These are phyloP conservation scores for Heliosperma pusillum DNA, from an alignment of 148 eudicot genomes.

Conservation along the genomic window DNA sequence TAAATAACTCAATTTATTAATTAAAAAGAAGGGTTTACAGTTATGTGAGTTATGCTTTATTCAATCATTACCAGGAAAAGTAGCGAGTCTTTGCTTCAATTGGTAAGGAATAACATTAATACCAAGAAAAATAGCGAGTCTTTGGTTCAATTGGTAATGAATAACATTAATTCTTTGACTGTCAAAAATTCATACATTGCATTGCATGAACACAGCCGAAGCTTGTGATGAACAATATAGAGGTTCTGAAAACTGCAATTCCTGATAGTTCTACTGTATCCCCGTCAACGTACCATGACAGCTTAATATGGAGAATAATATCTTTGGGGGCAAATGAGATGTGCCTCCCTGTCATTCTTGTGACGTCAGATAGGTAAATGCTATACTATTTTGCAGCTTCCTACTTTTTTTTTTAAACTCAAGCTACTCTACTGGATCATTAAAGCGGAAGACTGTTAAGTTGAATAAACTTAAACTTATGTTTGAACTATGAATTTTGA, in stretches of 20 bases:
- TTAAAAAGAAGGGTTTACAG: background rate
- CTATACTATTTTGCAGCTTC: background rate
- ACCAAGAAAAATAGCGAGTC: too few species aligned
- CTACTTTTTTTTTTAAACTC: background rate
- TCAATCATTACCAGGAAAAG: background rate
- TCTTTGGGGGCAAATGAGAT: constrained; percentile 90
- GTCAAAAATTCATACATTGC: constrained; percentile 12
- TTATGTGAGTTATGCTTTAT: background rate
- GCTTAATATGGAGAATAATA: constrained; percentile 82
- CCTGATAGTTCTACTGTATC: constrained; percentile 57
- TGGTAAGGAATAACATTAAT: background rate
- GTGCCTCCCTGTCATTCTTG: constrained; percentile 77
- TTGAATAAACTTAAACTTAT: background rate
- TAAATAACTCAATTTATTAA: background rate
- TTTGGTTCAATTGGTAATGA: background rate
- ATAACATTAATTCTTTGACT: background rate
- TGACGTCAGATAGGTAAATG: constrained; percentile 86
- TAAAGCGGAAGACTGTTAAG: background rate
- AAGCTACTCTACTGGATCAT: background rate
- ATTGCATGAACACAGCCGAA: constrained; percentile 64
- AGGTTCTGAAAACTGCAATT: constrained; percentile 67
- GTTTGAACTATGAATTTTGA: background rate
- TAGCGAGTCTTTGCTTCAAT: background rate
- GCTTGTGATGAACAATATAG: constrained; percentile 89
- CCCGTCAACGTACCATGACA: constrained; percentile 84